Percentiles rank a stretch among this genome's conserved stretches.
Conservation (phyloP, 2,329 filamentous ascomycete species). For the Chalara sp. region DNA sequence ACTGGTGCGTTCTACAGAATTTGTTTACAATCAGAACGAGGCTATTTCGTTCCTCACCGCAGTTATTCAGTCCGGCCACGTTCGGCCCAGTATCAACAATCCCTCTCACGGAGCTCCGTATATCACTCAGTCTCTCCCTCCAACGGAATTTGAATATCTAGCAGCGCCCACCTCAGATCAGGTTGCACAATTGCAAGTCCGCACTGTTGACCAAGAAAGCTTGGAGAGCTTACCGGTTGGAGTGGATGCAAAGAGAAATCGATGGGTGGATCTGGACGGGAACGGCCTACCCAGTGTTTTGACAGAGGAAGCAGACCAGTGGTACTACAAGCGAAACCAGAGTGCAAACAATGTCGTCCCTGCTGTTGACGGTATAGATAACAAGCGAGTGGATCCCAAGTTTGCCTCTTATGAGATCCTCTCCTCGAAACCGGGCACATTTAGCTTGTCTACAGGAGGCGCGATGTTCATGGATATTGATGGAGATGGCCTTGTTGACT, state of each 20-base stretch:
- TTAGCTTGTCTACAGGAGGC: too few relatives aligned
- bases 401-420: not conserved
- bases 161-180: too few relatives aligned
- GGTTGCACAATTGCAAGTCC: too few relatives aligned
- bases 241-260: conserved; percentile 1
- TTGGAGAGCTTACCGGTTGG: not conserved
- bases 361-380: not conserved
- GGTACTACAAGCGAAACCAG: conserved; percentile 4
- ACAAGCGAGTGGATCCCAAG: not conserved
- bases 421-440: not conserved
- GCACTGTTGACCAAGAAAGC: not conserved
- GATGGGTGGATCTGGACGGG: conserved; percentile 4
- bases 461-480: not conserved
- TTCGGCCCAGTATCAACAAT: too few relatives aligned
- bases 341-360: conserved; percentile 1
- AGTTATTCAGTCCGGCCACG: too few relatives aligned
- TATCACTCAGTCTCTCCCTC: too few relatives aligned
- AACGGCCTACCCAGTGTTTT: conserved; percentile 1
- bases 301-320: not conserved
- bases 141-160: too few relatives aligned
- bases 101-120: too few relatives aligned
- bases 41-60: too few relatives aligned
- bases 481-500: conserved; percentile 1
- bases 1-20: too few relatives aligned
- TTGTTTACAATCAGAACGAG: too few relatives aligned